Conservation (phyloP, 352 stramenopile species). For the Hyphochytrium catenoides region DNA sequence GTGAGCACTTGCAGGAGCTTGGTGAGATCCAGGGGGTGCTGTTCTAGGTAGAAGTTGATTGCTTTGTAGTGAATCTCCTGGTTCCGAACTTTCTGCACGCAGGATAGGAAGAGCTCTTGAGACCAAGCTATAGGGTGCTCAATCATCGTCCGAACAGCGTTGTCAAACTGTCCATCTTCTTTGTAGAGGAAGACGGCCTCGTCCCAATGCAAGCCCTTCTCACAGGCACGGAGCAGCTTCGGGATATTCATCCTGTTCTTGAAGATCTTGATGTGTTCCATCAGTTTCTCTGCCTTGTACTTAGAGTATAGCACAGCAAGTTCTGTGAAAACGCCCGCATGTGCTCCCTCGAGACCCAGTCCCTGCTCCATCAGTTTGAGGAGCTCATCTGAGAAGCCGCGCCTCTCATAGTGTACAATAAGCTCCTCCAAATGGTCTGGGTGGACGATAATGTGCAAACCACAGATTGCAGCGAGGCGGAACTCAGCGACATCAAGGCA, state of each 20-base stretch:
- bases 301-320: slow-evolving; percentile 98
- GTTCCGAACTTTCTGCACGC: slow-evolving; percentile 97
- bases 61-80: slow-evolving; percentile 99
- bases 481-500: slow-evolving; percentile 96
- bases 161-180: slow-evolving; percentile 97
- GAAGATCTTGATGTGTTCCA: slow-evolving; percentile 99
- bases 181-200: slow-evolving; percentile 98
- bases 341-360: slow-evolving; percentile 90
- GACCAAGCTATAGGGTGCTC: slow-evolving; percentile 89
- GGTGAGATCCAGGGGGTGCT: slow-evolving; percentile 89
- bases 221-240: slow-evolving; percentile 89
- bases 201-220: slow-evolving; percentile 93
- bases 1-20: slow-evolving; percentile 92
- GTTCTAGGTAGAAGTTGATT: slow-evolving; percentile 94
- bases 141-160: slow-evolving; percentile 96
- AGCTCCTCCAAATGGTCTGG: slow-evolving; percentile 98
- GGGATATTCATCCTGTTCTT: slow-evolving; percentile 96
- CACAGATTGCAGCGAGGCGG: slow-evolving; percentile 87
- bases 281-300: slow-evolving; percentile 95
- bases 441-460: slow-evolving; percentile 98
- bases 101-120: slow-evolving; percentile 97
- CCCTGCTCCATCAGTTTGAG: slow-evolving; percentile 97
- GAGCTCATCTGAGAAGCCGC: slow-evolving; percentile 84
- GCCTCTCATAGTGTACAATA: slow-evolving; percentile 95
- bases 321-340: slow-evolving; percentile 99